phyloP scores from a whole-genome alignment of 768 basidiomycete species.

The Trichaptum fuscoviolaceum region DNA sequence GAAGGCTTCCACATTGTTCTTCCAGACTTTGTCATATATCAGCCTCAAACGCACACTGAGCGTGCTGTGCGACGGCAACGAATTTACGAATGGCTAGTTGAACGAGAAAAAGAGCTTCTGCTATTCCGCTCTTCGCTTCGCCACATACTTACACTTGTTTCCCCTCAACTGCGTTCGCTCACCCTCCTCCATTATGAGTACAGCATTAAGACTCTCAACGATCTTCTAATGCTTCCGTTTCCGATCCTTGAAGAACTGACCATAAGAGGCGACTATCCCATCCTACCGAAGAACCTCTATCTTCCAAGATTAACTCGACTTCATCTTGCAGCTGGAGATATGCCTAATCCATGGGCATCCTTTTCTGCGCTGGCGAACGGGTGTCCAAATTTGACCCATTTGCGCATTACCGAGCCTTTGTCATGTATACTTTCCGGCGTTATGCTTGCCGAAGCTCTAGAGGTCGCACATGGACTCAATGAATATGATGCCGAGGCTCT shows the following conservation, averaged over 20 bases:
- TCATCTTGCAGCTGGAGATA: conserved; percentile 4
- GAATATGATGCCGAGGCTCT: not conserved
- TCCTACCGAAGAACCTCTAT: not conserved
- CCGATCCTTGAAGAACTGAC: not conserved
- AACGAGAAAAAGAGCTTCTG: conserved; percentile 1
- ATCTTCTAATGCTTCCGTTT: not conserved
- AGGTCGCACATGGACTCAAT: not conserved
- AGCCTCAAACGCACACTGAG: conserved; percentile 1
- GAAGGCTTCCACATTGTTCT: conserved; percentile 2
- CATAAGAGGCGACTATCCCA: conserved; percentile 3
- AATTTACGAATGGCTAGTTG: not conserved
- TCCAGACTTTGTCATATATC: conserved; percentile 1
- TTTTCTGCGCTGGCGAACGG: not conserved
- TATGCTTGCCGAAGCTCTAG: not conserved
- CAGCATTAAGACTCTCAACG: not conserved
- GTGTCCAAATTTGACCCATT: conserved; percentile 2
- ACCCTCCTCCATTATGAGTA: conserved; percentile 4
- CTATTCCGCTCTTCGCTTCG: not conserved
- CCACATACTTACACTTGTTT: not conserved
- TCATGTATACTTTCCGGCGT: not conserved
- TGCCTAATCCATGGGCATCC: conserved; percentile 3
- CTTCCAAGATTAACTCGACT: not conserved
- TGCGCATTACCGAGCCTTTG: not conserved
- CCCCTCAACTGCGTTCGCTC: not conserved
- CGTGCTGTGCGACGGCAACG: not conserved